Percentiles rank a stretch among this genome's conserved stretches.
These are phyloP conservation scores for Sclerotinia borealis DNA, from an alignment of 2,329 filamentous ascomycete genomes.

Conservation along the genomic window DNA sequence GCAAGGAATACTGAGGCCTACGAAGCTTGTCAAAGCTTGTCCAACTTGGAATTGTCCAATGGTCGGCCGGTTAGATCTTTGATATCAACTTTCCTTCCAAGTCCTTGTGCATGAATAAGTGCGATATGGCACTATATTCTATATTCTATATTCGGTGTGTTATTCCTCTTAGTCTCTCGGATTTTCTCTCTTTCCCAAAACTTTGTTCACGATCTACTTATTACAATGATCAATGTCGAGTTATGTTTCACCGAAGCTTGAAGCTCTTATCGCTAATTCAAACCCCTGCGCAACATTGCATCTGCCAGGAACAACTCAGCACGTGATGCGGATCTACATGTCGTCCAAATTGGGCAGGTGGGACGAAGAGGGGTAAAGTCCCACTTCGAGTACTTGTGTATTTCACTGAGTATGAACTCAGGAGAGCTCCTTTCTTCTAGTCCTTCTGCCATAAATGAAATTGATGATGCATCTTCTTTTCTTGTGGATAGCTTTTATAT, in stretches of 20 bases:
- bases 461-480: not conserved
- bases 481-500: not conserved
- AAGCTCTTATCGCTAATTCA: too few species aligned
- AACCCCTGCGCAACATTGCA: not conserved
- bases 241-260: not conserved
- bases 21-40: conserved; percentile 5
- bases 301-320: not conserved
- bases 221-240: not conserved
- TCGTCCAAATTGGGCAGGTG: not conserved
- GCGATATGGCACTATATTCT: not conserved
- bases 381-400: not conserved
- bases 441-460: not conserved
- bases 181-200: too few species aligned
- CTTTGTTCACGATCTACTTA: not conserved
- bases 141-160: too few species aligned
- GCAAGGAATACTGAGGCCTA: not conserved
- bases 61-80: not conserved
- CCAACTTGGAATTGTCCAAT: too few species aligned
- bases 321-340: not conserved
- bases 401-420: not conserved
- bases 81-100: not conserved
- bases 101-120: not conserved
- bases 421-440: not conserved
- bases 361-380: conserved; percentile 4
- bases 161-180: too few species aligned